Evolutionary conservation across 2,329 filamentous ascomycete species (phyloP).

Genomic region (Clarireedia hainanense): DNA sequence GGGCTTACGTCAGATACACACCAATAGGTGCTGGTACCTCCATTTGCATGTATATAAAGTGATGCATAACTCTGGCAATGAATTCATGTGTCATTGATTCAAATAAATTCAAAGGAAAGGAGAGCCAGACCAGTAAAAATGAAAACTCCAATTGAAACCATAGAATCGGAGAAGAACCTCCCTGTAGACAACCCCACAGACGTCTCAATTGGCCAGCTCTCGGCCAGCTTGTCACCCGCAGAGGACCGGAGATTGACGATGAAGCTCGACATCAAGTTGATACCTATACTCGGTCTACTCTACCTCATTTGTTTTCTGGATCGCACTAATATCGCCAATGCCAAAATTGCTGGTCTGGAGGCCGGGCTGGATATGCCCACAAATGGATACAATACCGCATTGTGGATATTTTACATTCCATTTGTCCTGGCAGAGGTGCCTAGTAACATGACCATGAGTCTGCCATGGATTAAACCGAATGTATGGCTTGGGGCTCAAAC

Average conservation of each 20-base stretch:
- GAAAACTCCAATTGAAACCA: neutral
- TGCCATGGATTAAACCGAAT: conserved; percentile 13
- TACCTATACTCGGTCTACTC: conserved; percentile 51
- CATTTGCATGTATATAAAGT: too few relatives aligned
- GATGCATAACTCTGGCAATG: neutral
- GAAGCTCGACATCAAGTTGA: conserved; percentile 16
- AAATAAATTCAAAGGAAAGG: neutral
- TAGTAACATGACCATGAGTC: conserved; percentile 47
- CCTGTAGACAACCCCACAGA: neutral
- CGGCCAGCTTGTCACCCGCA: neutral
- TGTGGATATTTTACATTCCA: conserved; percentile 12
- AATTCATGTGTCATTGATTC: neutral
- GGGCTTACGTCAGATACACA: too few relatives aligned
- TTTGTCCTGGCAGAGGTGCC: conserved; percentile 38
- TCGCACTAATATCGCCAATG: conserved; percentile 41
- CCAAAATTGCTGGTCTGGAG: conserved; percentile 11
- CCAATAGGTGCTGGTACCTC: too few relatives aligned
- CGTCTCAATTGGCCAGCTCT: neutral
- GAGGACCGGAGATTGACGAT: conserved; percentile 7
- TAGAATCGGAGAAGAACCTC: neutral
- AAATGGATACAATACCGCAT: conserved; percentile 10
- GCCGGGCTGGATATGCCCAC: conserved; percentile 6
- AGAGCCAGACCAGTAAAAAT: neutral
- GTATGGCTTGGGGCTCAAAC: neutral
- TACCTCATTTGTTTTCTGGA: conserved; percentile 48